Conservation (phyloP, 257 asterid species). For the Solanum clarkiae region DNA sequence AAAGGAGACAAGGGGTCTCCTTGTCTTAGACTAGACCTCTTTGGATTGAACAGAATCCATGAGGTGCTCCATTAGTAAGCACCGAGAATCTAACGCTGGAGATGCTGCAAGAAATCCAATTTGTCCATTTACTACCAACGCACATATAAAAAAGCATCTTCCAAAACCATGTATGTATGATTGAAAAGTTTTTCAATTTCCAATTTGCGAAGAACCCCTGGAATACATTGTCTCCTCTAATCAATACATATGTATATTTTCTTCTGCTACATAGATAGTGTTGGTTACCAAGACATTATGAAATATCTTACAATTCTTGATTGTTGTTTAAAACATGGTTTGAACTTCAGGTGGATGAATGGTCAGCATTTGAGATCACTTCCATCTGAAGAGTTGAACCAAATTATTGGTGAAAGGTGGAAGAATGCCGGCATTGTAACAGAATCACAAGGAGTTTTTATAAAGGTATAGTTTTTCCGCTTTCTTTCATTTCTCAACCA, state of each 20-base stretch:
- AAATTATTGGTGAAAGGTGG: slow-evolving; percentile 73
- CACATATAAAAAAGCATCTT: neutral
- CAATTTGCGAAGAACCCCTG: neutral
- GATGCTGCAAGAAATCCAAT: neutral
- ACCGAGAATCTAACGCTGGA: neutral
- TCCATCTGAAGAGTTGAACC: slow-evolving; percentile 39
- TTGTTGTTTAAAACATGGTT: neutral
- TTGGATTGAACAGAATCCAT: neutral
- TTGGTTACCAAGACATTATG: slow-evolving; percentile 3
- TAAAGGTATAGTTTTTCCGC: slow-evolving; percentile 37
- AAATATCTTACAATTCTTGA: slow-evolving; percentile 1
- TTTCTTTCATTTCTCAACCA: neutral
- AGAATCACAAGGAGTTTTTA: slow-evolving; percentile 57
- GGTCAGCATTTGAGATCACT: slow-evolving; percentile 86
- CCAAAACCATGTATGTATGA: neutral
- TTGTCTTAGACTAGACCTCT: neutral
- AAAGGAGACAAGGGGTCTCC: neutral
- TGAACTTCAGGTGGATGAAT: slow-evolving; percentile 84
- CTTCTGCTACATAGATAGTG: neutral
- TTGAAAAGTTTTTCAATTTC: neutral
- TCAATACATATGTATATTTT: neutral
- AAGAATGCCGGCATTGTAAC: slow-evolving; percentile 43
- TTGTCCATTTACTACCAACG: neutral
- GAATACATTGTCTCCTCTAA: neutral
- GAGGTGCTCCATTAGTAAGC: neutral